Base-by-base conservation (phyloP, 2,329 filamentous ascomycete genomes). In the Hymenoscyphus repandus region DNA sequence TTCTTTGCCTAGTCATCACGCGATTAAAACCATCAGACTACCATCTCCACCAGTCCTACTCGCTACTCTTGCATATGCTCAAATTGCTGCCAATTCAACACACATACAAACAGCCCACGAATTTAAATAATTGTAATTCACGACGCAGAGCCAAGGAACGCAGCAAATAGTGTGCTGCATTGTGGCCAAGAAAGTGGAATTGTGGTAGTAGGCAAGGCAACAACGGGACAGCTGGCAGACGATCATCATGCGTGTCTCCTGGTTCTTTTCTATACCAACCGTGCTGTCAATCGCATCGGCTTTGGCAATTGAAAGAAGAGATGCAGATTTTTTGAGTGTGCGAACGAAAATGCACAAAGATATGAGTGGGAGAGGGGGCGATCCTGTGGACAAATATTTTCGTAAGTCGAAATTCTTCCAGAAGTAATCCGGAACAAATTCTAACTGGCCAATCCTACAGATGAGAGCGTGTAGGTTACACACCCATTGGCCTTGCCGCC, bases 371-470 rank as follows among this genome's bases (percentile, higher is more conserved):
- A 60, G 45, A 48, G 46, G 46, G 50, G 60, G 55, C 46, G 63
- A 64, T 51, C 61, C 59, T 41, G 60, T 57, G 40, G 64, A 62
- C 17, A 70, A 70, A 64, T 70, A 70, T 57, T 70, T 71, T 51
- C 68, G 68, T 69, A 50, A 61, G 66, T 65, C 27, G 36, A 39
- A 11, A 10, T 69, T 69, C 54, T 70, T 69, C 48, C 66, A 67
- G 68, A 49, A 60, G 64, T 64, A 32, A 12, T 32, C 18, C 10
- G 34, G 18, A 36, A 15, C 38, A 10, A 6, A 42, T 56, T 47
- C 57, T 60, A 54, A 61, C 46, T 30, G 18, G 12, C 38, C 31
- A 17, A 9, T 37, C 30, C 20, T 34, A 43, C 44, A 64, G 62
- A 64, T 58, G 62, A 64, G 49, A 64, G 62, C 49, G 39, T 59